Evolutionary conservation across 176 grass and related monocot species (phyloP), one percentile per base, ranked within the genome.

Genomic region (Musa beccarii): DNA sequence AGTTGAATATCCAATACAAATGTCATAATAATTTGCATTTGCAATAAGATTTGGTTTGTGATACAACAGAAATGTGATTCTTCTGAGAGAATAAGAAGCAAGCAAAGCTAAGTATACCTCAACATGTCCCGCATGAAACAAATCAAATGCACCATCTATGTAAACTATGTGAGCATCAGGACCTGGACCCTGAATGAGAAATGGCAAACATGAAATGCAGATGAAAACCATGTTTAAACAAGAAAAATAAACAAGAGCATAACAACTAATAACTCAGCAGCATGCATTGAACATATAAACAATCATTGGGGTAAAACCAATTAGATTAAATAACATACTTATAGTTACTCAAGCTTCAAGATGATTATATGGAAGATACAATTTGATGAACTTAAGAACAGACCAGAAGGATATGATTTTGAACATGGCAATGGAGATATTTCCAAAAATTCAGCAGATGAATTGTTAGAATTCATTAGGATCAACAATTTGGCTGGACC

Each of bases 81-180:
- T 73, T 53, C n/a, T 14, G 17, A 1, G 19, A 73, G 70, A 29
- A 66, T 24, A 65, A 12, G 19, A 19, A 4, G 34, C 10, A 20
- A 51, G 21, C 8, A 51, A 70, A 51, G 68, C 17, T 12, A 20
- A 43, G 9, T 20, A 11, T 82, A 98, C 95, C 90, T 98, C 95
- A 50, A 98, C 95, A 84, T 98, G 88, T 59, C 94, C 94, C 24
- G 94, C 94, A 57, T 98, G 90, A 78, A 98, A 98, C 86, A 98
- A 88, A 77, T 98, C 94, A 86, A 93, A 98, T 70, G 90, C 52
- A n/a, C 94, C 94, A 87, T 98, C 94, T 83, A 98, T 91, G 75
- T 98, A 98, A 79, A 98, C 81, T 8, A 98, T 80, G 14, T 69
- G 84, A 82, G 90, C 90, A 98, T 87, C 89, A 83, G 90, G 94